Base-by-base conservation (phyloP, 257 asterid species). In the Primulina tabacum region DNA sequence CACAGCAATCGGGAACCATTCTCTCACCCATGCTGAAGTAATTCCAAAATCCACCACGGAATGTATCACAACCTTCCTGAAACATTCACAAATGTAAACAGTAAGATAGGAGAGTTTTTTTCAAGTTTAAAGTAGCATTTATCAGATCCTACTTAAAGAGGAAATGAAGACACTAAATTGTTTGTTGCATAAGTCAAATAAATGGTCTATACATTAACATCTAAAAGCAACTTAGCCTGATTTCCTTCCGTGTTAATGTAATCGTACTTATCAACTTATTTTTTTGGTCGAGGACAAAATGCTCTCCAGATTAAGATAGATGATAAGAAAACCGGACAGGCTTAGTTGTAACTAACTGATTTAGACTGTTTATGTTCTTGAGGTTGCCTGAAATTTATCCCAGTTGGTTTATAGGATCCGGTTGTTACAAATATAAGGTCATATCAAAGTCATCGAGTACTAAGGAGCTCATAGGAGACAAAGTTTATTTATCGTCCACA, bases 21-120 rank as follows among this genome's bases (percentile, higher is more conserved):
- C 18, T 59, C 80, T 76, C 67, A 80, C 82, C 85, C 85, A 83
- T 80, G 75, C 85, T 83, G 74, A 83, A 83, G 73, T 80, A 80
- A 71, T 83, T 83, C 85, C 85, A 83, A 76, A 80, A 83, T 68
- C 87, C 87, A 69, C 87, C 87, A 12, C 85, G 83, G 71, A 65
- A 83, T 26, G 87, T 83, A 70, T 77, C 79, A 30, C 26, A 63
- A 64, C 87, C 87, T 75, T 72, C 83, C 87, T 83, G 87, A 77
- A 77, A 68, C 52, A 67, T 71, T 71, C 55, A 33, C 26, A 69
- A 5, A 50, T 50, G 57, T 50, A 50, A 16, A 50, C 57, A 50
- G 57, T 50, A 5, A 50, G 57, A 50, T 14, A 43, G n/a, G 21
- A 70, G 53, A 24, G 61, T 28, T 53, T 50, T 7, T 68, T 30